phyloP scores from a whole-genome alignment of 768 basidiomycete genomes.

The Pisolithus marmoratus region DNA sequence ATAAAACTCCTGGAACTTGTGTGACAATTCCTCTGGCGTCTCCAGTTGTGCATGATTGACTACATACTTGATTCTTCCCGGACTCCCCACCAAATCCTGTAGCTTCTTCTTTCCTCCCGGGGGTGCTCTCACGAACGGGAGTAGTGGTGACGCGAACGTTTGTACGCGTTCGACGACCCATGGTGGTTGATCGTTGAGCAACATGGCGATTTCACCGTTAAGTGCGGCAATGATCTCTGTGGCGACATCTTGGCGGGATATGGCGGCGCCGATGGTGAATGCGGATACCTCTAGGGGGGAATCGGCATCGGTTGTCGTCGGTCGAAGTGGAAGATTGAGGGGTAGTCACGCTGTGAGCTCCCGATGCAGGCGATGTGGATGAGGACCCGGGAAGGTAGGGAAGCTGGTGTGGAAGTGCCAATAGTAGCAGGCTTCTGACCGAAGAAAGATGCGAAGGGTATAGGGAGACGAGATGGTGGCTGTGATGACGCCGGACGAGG shows the following conservation, averaged over 20 bases:
- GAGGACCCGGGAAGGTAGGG: slow-evolving; percentile 17
- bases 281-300: slow-evolving; percentile 51
- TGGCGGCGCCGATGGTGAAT: slow-evolving; percentile 48
- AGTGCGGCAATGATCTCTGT: slow-evolving; percentile 49
- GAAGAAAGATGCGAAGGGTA: slow-evolving; percentile 81
- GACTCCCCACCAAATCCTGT: slow-evolving; percentile 24
- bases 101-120: slow-evolving; percentile 24
- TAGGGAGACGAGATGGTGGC: slow-evolving; percentile 46
- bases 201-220: slow-evolving; percentile 49
- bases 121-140: slow-evolving; percentile 47
- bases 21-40: slow-evolving; percentile 45
- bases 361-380: background rate
- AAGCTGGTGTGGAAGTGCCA: slow-evolving; percentile 25
- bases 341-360: slow-evolving; percentile 6
- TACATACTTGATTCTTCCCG: slow-evolving; percentile 25
- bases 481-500: slow-evolving; percentile 12
- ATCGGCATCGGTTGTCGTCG: slow-evolving; percentile 27
- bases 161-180: slow-evolving; percentile 61
- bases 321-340: slow-evolving; percentile 18
- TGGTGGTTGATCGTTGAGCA: slow-evolving; percentile 37
- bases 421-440: slow-evolving; percentile 35
- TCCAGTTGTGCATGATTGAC: slow-evolving; percentile 39
- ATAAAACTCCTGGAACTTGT: slow-evolving; percentile 71
- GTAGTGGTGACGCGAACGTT: slow-evolving; percentile 47
- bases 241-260: slow-evolving; percentile 49